Evolutionary conservation across 2,329 filamentous ascomycete species (phyloP), one percentile per base, ranked within the genome.

Genomic region (Alternaria arbusti): DNA sequence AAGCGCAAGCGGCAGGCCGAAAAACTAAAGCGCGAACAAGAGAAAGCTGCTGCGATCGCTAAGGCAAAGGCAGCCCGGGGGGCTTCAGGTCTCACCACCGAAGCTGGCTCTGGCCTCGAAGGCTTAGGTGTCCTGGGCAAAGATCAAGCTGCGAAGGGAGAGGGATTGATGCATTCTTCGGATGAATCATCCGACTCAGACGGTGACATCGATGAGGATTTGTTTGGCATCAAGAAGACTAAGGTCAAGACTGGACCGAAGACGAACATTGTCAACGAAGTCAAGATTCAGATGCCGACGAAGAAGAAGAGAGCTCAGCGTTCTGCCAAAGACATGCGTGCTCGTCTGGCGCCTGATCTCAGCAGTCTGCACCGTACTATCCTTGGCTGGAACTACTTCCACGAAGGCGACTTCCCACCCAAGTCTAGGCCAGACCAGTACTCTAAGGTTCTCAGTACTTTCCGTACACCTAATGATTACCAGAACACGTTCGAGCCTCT

Each of bases 361-460:
- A 91, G 93, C 40, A 86, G 88, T 15, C 82, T 99, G 28, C 96
- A 98, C 77, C 90, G 91, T 72, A 90, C 90, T 17, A 93, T 99
- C 54, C 87, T 99, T 4, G 88, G 91, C 59, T 99, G 96, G 96
- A 92, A 99, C 69, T 97, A 96, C 69, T 99, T 97, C 79, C 92
- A 97, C 74, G 84, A 89, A 49, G 93, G 94, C 26, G 93, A 94
- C 73, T 91, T 94, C 63, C 96, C 96, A 6, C 94, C 96, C 0
- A 87, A 86, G 61, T 85, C 86, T 6, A 90, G 88, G 55, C 88
- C 88, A 15, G 89, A 90, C 51, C 86, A 88, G 47, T 97, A 95
- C 74, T 88, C 86, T 50, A 85, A 88, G 57, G 95, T 99, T 11
- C 89, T 91, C 6, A 90, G 92, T 65, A 88, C 88, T 1, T 99